Evolutionary conservation across 495 filamentous ascomycete genomes (phyloP).

Genomic region (Neurospora sp.): DNA sequence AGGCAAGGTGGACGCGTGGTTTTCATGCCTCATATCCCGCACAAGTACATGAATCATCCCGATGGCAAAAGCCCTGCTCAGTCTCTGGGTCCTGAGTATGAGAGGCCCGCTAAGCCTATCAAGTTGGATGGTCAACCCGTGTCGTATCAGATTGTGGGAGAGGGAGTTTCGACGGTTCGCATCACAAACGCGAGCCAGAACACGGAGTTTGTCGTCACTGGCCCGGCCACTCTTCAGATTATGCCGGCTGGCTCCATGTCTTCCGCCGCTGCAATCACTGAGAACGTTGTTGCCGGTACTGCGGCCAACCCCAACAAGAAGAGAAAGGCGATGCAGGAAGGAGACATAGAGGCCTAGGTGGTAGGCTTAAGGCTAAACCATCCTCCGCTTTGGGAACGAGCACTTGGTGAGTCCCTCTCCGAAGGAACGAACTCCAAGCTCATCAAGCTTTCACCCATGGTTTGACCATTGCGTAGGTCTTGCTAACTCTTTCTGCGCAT

Average conservation of each 20-base stretch:
- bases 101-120: not conserved
- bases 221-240: not conserved
- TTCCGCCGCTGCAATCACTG: not conserved
- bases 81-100: not conserved
- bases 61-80: not conserved
- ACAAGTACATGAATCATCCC: not conserved
- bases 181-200: not conserved
- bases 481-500: not conserved
- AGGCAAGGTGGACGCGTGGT: not conserved
- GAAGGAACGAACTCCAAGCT: no score
- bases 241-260: not conserved
- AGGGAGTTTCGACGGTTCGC: not conserved
- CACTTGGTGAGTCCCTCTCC: not conserved
- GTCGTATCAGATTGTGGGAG: not conserved
- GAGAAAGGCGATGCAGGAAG: not conserved
- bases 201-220: not conserved
- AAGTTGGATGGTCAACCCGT: not conserved
- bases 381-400: not conserved
- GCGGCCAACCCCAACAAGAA: not conserved
- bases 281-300: not conserved
- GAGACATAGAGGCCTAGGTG: not conserved
- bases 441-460: no score
- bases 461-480: not conserved
- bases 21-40: not conserved
- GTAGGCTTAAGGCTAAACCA: not conserved